phyloP scores from a whole-genome alignment of 1,139 yeast species.

The Geotrichum candidum region DNA sequence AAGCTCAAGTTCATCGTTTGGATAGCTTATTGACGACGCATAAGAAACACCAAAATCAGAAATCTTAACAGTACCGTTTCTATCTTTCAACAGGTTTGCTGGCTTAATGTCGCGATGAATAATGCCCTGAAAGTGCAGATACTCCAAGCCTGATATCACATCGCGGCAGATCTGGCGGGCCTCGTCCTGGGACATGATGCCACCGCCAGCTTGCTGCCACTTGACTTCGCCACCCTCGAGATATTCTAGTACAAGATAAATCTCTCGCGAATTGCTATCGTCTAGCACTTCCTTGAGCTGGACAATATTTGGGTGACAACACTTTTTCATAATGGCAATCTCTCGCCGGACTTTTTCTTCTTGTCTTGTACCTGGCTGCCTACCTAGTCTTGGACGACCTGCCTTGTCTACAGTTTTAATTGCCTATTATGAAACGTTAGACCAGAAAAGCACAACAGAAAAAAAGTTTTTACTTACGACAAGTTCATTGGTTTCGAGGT shows the following conservation, averaged over 20 bases:
- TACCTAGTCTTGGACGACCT: slow-evolving; percentile 54
- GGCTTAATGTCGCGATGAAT: slow-evolving; percentile 97
- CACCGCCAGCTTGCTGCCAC: slow-evolving; percentile 59
- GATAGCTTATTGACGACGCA: slow-evolving; percentile 48
- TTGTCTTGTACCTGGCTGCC: slow-evolving; percentile 43
- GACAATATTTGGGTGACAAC: slow-evolving; percentile 88
- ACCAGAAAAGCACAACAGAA: neutral
- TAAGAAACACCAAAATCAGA: slow-evolving; percentile 97
- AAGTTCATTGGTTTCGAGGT: slow-evolving; percentile 59
- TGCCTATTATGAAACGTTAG: slow-evolving; percentile 39
- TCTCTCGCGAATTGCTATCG: slow-evolving; percentile 75
- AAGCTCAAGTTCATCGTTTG: slow-evolving; percentile 67
- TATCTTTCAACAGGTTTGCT: slow-evolving; percentile 74
- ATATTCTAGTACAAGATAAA: slow-evolving; percentile 85
- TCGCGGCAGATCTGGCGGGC: slow-evolving; percentile 73
- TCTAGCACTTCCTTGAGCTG: slow-evolving; percentile 83
- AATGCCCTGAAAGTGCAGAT: slow-evolving; percentile 86
- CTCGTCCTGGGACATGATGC: slow-evolving; percentile 59
- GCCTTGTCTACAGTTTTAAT: slow-evolving; percentile 86
- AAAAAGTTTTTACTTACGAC: slow-evolving; percentile 37
- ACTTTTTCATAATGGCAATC: slow-evolving; percentile 93
- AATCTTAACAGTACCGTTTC: slow-evolving; percentile 75
- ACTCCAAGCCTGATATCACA: slow-evolving; percentile 84
- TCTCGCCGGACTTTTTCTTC: slow-evolving; percentile 80
- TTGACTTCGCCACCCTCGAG: slow-evolving; percentile 87